Conservation (phyloP, 1,284 basidiomycete species). For the Trichosporon sp. region DNA sequence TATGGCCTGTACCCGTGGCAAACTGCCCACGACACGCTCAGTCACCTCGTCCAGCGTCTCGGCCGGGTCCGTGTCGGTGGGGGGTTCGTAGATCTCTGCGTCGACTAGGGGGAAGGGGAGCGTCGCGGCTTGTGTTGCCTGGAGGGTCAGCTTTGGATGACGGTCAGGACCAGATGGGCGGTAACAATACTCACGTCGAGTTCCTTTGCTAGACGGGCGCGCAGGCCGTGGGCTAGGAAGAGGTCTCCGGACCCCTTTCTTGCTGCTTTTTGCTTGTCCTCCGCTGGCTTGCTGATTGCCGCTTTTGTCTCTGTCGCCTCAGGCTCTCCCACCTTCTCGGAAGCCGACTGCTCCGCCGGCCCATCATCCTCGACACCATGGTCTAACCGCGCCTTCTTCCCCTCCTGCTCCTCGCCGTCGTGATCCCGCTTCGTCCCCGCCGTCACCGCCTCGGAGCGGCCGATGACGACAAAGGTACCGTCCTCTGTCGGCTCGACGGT, state of each 20-base stretch:
- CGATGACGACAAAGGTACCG: conserved; percentile 38
- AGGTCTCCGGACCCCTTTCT: conserved; percentile 49
- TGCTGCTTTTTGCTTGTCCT: neutral
- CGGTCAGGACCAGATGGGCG: too few species aligned
- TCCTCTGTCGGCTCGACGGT: conserved; percentile 43
- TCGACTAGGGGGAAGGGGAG: conserved; percentile 53
- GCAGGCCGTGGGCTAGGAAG: conserved; percentile 49
- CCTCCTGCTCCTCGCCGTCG: conserved; percentile 21
- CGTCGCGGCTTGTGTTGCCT: conserved; percentile 32
- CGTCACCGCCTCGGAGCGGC: conserved; percentile 17
- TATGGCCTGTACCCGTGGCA: conserved; percentile 55
- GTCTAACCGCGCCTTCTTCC: conserved; percentile 24
- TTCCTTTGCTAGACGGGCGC: conserved; percentile 36
- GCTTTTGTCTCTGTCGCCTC: neutral
- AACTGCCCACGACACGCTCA: conserved; percentile 39
- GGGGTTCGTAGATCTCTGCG: conserved; percentile 54
- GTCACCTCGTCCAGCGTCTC: conserved; percentile 53
- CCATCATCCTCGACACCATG: neutral
- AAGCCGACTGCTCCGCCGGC: too few species aligned
- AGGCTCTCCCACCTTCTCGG: too few species aligned
- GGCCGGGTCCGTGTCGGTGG: conserved; percentile 44
- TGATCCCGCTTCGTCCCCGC: conserved; percentile 21
- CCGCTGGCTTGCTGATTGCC: neutral
- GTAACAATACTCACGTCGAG: conserved; percentile 38
- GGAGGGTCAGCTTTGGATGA: neutral